Base-by-base conservation (phyloP, 768 basidiomycete species). In the Pleurotus giganteus region DNA sequence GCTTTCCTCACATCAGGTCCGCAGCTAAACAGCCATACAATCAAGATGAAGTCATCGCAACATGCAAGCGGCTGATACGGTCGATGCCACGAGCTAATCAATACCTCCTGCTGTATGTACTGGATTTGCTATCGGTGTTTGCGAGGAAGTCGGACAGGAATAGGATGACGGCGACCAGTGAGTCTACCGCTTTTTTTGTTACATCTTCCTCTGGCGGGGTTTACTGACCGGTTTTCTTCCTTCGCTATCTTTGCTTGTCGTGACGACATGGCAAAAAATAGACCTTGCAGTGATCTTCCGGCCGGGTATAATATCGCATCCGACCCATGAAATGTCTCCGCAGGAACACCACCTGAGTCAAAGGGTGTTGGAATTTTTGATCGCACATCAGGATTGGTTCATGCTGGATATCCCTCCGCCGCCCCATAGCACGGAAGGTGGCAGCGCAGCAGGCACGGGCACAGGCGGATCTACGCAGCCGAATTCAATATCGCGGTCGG, bases 281-380 rank as follows among this genome's bases (percentile, higher is more conserved):
- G 96, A 99, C 72, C 85, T 99, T 17, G 97, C 96, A 15, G 89
- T 96, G 43, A 96, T 98, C 60, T 99, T 99, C 71, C 90, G 94
- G 55, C 97, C 97, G 0, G 97, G 95, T 15, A 75, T 99, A 4
- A 85, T 99, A 56, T 90, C 92, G 7, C 92, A 94, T 67, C 90
- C 94, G 2, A 71, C 78, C 21, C 94, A 98, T 65, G 91, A 93
- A 63, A 83, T 95, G 76, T 83, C 82, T 4, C 94, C 94, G 0
- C 72, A 81, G 43, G 93, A 96, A 65, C 94, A 98, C 71, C 82
- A 84, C 7, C 80, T 93, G 6, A 93, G 89, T 59, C 96, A 97
- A 69, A 77, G 79, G 54, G 95, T 98, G 26, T 80, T 99, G 47
- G 94, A 98, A 67, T 98, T 97, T 68, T 77, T 99, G 51, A 97